phyloP scores from a whole-genome alignment of 2,329 filamentous ascomycete species.

The Aureobasidium mangrovei region DNA sequence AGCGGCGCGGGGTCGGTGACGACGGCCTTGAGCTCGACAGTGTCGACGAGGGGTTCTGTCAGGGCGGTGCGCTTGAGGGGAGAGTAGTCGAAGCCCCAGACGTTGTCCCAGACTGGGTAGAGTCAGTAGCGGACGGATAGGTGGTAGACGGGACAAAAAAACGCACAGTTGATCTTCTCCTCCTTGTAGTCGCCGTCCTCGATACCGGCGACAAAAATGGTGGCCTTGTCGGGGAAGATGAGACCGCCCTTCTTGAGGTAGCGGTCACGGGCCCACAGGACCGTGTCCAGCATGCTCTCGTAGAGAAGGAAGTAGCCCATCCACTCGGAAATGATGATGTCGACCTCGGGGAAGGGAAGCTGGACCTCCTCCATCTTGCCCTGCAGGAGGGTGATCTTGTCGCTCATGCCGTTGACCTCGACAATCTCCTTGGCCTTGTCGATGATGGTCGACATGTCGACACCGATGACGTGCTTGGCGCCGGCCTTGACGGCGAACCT shows the following conservation, averaged over 20 bases:
- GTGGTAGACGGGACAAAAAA: constrained; percentile 7
- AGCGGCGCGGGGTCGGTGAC: constrained; percentile 84
- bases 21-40: constrained; percentile 92
- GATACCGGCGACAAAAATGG: constrained; percentile 92
- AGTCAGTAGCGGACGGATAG: background rate
- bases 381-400: constrained; percentile 95
- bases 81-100: constrained; percentile 95
- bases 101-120: constrained; percentile 90
- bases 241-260: constrained; percentile 71
- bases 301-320: constrained; percentile 99
- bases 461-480: constrained; percentile 96
- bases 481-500: constrained; percentile 97
- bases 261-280: constrained; percentile 88
- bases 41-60: constrained; percentile 93
- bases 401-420: constrained; percentile 77
- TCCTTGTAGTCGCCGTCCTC: constrained; percentile 99
- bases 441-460: constrained; percentile 99
- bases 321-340: constrained; percentile 99
- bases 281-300: constrained; percentile 98
- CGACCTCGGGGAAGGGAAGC: constrained; percentile 87
- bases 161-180: constrained; percentile 97
- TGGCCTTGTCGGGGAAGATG: constrained; percentile 98
- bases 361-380: constrained; percentile 99
- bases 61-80: constrained; percentile 90
- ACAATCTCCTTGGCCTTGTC: constrained; percentile 97